These are phyloP conservation scores for Kluyveromyces sp. DNA, from an alignment of 1,139 yeast species.

Conservation along the genomic window DNA sequence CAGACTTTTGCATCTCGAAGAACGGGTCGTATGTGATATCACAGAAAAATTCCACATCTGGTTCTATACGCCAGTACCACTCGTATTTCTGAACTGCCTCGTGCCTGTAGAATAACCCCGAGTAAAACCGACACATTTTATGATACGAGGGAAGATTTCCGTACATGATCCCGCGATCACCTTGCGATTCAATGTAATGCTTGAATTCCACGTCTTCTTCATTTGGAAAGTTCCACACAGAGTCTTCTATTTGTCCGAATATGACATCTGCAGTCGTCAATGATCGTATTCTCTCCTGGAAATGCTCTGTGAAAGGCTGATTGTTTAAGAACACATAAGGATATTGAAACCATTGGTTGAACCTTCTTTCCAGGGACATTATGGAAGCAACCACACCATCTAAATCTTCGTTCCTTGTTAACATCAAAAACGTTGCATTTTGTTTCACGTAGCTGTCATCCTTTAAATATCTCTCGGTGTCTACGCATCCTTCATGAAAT, in stretches of 20 bases:
- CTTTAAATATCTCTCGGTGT: constrained; percentile 29
- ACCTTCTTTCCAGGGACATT: constrained; percentile 70
- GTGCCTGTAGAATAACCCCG: constrained; percentile 72
- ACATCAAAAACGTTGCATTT: constrained; percentile 77
- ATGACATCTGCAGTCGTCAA: constrained; percentile 53
- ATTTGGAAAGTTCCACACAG: constrained; percentile 34
- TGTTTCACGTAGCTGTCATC: constrained; percentile 37
- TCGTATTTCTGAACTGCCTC: constrained; percentile 59
- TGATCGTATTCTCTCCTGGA: constrained; percentile 43
- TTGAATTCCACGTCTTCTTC: constrained; percentile 31
- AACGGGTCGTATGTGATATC: constrained; percentile 91
- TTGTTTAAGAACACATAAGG: constrained; percentile 87
- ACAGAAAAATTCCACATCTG: constrained; percentile 81
- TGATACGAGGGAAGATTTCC: constrained; percentile 73
- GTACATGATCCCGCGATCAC: constrained; percentile 53
- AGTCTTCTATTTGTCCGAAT: constrained; percentile 35
- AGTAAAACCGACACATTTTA: constrained; percentile 64
- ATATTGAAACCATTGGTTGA: constrained; percentile 84
- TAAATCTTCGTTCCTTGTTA: constrained; percentile 71
- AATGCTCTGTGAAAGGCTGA: constrained; percentile 59
- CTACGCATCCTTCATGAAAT: constrained; percentile 49
- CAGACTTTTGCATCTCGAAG: constrained; percentile 59
- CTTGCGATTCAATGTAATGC: constrained; percentile 40
- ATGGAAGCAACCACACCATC: constrained; percentile 64
- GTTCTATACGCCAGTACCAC: constrained; percentile 96